These are phyloP conservation scores for Globisporangium rhizosaccharum DNA, from an alignment of 352 stramenopile genomes.

Conservation along the genomic window DNA sequence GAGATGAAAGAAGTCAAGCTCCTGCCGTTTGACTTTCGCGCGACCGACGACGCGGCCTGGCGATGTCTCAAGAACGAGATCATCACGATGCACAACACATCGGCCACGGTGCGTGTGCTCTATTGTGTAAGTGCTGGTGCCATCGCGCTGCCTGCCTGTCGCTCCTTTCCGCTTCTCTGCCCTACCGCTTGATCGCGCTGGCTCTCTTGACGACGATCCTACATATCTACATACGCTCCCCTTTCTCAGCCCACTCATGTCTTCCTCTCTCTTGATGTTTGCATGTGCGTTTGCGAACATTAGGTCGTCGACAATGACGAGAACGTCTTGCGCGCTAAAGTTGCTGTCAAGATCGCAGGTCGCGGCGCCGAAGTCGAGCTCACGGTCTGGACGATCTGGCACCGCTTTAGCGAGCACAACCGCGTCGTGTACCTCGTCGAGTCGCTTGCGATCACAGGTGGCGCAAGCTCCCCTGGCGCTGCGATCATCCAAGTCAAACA, in stretches of 20 bases:
- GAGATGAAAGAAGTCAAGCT: slow-evolving; percentile 54
- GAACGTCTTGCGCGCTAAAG: slow-evolving; percentile 11
- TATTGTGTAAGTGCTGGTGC: slow-evolving; percentile 1
- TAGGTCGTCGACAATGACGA: slow-evolving; percentile 12
- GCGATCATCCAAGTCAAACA: slow-evolving; percentile 17
- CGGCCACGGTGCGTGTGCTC: slow-evolving; percentile 8
- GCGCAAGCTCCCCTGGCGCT: neutral
- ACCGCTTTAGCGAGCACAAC: slow-evolving; percentile 7
- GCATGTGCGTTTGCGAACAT: neutral
- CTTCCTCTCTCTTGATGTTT: neutral
- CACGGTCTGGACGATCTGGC: slow-evolving; percentile 14
- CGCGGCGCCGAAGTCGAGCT: slow-evolving; percentile 11
- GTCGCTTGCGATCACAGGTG: slow-evolving; percentile 13
- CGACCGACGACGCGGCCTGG: slow-evolving; percentile 30
- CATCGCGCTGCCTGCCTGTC: neutral
- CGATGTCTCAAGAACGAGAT: slow-evolving; percentile 22
- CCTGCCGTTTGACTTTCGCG: slow-evolving; percentile 37
- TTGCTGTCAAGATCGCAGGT: slow-evolving; percentile 11
- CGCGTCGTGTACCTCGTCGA: slow-evolving; percentile 11
- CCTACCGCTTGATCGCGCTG: neutral
- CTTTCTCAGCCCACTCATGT: too few relatives aligned
- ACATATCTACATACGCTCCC: neutral
- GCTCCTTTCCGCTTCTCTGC: neutral
- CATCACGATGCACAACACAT: slow-evolving; percentile 15
- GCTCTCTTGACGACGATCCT: too few relatives aligned